phyloP scores from a whole-genome alignment of 2,329 filamentous ascomycete genomes.

The Talaromyces piceae region DNA sequence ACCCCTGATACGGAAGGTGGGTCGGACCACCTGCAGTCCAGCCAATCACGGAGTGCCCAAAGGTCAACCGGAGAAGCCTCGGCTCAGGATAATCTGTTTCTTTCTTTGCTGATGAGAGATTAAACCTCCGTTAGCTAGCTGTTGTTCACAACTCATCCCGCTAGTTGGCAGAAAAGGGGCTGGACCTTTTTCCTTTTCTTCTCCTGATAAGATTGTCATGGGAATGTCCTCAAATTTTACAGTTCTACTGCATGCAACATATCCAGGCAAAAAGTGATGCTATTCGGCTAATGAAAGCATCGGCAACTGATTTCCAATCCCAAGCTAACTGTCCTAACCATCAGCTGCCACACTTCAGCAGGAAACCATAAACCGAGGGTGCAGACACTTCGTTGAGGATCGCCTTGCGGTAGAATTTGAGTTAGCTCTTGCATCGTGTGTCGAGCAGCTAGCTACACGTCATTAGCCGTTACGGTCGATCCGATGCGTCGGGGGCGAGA shows the following conservation, averaged over 20 bases:
- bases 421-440: neutral
- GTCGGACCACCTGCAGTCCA: neutral
- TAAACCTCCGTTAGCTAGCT: too few relatives aligned
- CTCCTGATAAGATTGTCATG: neutral
- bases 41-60: neutral
- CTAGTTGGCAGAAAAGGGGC: neutral
- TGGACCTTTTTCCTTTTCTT: neutral
- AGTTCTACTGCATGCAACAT: too few relatives aligned
- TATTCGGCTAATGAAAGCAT: neutral
- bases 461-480: neutral
- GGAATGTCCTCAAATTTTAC: neutral
- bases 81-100: conserved; percentile 1
- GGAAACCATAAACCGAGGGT: neutral
- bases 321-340: too few relatives aligned
- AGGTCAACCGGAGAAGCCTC: conserved; percentile 1
- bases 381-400: neutral
- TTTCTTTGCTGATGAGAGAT: too few relatives aligned
- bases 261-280: too few relatives aligned
- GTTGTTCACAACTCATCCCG: too few relatives aligned
- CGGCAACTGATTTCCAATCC: conserved; percentile 2
- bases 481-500: neutral
- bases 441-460: too few relatives aligned
- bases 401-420: neutral
- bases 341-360: neutral
- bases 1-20: neutral